Conservation (phyloP, 2,329 filamentous ascomycete species). For the Leptosphaerulina australis region DNA sequence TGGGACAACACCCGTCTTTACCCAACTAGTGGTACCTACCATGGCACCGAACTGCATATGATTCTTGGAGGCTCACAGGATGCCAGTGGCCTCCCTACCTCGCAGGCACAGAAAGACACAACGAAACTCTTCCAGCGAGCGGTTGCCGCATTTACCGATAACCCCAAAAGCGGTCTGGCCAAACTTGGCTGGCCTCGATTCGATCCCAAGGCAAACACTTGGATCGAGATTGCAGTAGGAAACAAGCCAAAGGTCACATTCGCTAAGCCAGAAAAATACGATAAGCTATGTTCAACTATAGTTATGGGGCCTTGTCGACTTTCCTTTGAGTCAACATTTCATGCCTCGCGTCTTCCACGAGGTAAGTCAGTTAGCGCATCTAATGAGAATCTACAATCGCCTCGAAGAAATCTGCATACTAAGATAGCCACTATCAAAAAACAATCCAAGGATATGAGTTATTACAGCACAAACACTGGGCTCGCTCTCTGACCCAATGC, state of each 20-base stretch:
- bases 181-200: constrained; percentile 25
- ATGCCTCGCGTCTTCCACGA: too few relatives aligned
- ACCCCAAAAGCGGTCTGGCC: constrained; percentile 22
- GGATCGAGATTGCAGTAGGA: constrained; percentile 19
- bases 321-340: too few relatives aligned
- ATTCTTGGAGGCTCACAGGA: constrained; percentile 31
- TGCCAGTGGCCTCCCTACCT: constrained; percentile 19
- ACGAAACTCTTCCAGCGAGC: constrained; percentile 24
- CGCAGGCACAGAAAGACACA: constrained; percentile 20
- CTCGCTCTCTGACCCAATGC: too few relatives aligned
- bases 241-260: constrained; percentile 17
- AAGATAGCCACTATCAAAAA: too few relatives aligned
- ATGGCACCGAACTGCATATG: constrained; percentile 32
- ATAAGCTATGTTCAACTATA: too few relatives aligned
- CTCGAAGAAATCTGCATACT: too few relatives aligned
- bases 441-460: too few relatives aligned
- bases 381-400: too few relatives aligned
- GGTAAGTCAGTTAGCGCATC: too few relatives aligned
- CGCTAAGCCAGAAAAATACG: constrained; percentile 18
- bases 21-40: constrained; percentile 31
- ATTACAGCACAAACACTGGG: too few relatives aligned
- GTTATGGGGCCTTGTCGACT: constrained; percentile 19
- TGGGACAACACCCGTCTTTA: constrained; percentile 30
- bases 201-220: constrained; percentile 14
- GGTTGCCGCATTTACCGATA: constrained; percentile 26